phyloP scores from a whole-genome alignment of 257 asterid genomes.

The Solanum gandarillasii region DNA sequence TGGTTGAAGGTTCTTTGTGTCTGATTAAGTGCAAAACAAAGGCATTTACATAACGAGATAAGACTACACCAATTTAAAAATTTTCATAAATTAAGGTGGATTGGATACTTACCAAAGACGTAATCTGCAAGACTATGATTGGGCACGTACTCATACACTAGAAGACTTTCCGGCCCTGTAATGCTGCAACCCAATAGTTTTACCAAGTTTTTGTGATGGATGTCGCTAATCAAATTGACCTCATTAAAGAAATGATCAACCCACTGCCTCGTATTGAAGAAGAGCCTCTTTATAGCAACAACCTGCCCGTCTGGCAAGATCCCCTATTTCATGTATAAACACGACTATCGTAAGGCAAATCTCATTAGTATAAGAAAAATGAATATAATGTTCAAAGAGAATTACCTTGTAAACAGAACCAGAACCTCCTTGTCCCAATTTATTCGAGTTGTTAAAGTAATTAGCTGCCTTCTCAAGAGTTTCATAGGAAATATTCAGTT shows the following conservation, averaged over 20 bases:
- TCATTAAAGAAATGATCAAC: constrained; percentile 78
- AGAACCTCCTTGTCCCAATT: constrained; percentile 74
- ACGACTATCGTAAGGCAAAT: neutral
- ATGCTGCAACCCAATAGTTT: constrained; percentile 74
- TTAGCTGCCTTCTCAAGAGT: constrained; percentile 55
- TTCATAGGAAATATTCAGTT: constrained; percentile 48
- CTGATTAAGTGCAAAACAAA: constrained; percentile 16
- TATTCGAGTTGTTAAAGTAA: constrained; percentile 43
- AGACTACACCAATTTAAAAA: neutral
- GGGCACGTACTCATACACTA: constrained; percentile 61
- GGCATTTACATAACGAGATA: neutral
- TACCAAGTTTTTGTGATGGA: constrained; percentile 56
- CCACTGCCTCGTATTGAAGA: constrained; percentile 69
- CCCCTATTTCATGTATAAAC: constrained; percentile 30
- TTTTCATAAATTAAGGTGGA: neutral
- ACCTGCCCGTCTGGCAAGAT: constrained; percentile 41
- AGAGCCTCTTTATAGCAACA: constrained; percentile 58
- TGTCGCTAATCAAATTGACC: constrained; percentile 61
- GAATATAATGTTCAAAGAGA: neutral
- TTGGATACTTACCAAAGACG: constrained; percentile 31
- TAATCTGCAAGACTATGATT: constrained; percentile 56
- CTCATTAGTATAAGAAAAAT: neutral
- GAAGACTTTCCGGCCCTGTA: constrained; percentile 79
- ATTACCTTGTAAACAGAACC: constrained; percentile 68
- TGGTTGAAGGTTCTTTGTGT: constrained; percentile 27